Conservation (phyloP, 495 filamentous ascomycete genomes). For the Sordaria brevicollis region DNA sequence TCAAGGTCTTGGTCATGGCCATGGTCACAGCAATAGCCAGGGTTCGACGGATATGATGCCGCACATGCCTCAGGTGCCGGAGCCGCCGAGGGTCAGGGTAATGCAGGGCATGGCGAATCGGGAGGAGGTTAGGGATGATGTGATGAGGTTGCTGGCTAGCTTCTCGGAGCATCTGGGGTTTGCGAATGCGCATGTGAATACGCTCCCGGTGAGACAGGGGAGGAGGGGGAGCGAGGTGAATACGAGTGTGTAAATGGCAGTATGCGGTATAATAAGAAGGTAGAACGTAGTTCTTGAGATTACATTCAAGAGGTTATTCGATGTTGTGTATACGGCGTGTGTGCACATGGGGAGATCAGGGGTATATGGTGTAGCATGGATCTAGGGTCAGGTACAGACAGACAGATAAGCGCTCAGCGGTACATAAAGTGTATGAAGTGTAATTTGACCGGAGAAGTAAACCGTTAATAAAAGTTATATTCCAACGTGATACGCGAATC, state of each 20-base stretch:
- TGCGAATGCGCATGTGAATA: constrained; percentile 17
- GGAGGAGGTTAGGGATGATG: constrained; percentile 42
- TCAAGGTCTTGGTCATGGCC: not conserved
- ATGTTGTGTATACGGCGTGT: not conserved
- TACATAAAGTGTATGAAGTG: not conserved
- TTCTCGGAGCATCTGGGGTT: constrained; percentile 34
- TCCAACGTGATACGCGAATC: too few species aligned
- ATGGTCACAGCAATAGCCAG: not conserved
- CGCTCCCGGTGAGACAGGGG: constrained; percentile 17
- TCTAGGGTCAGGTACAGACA: not conserved
- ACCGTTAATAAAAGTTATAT: not conserved
- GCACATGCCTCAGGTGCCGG: constrained; percentile 23
- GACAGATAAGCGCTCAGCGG: not conserved
- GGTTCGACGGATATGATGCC: constrained; percentile 3
- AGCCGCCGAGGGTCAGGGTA: constrained; percentile 37
- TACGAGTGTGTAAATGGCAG: not conserved
- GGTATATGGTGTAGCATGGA: not conserved
- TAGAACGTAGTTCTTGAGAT: not conserved
- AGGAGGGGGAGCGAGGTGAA: constrained; percentile 5
- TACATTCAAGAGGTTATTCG: not conserved
- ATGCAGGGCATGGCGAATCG: constrained; percentile 40
- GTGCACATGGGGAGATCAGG: not conserved
- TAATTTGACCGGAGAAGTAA: not conserved
- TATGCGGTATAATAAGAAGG: not conserved
- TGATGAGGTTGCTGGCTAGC: constrained; percentile 40